A percentile compares a stretch with the other conserved stretches of the same genome.
Conservation (phyloP, 2,329 filamentous ascomycete genomes). For the Canariomyces notabilis region DNA sequence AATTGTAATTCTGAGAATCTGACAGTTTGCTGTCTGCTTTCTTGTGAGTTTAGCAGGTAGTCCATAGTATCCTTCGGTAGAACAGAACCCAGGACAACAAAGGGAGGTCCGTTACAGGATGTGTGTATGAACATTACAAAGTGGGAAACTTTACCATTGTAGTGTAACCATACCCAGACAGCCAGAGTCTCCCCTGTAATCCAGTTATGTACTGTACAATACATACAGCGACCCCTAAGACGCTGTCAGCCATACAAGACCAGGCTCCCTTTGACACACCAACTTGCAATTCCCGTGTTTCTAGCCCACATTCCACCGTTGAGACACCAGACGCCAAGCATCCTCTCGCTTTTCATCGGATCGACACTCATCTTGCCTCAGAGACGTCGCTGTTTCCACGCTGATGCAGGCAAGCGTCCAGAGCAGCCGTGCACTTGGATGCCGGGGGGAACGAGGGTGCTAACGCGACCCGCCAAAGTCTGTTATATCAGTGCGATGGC, state of each 20-base stretch:
- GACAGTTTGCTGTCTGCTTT: too few species aligned
- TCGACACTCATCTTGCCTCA: neutral
- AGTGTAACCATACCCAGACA: too few species aligned
- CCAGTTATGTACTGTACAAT: neutral
- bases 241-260: too few species aligned
- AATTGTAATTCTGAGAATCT: too few species aligned
- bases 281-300: neutral
- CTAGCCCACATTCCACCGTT: neutral
- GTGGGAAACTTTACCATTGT: too few species aligned
- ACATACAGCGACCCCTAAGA: too few species aligned
- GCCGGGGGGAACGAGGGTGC: conserved; percentile 8
- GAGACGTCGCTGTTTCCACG: neutral
- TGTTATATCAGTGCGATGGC: neutral
- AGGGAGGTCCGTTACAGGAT: too few species aligned
- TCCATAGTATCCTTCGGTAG: too few species aligned
- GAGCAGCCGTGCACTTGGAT: conserved; percentile 1
- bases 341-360: neutral
- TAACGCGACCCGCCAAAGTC: conserved; percentile 3
- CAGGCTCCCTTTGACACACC: neutral
- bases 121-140: too few species aligned
- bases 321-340: conserved; percentile 7
- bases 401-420: conserved; percentile 11
- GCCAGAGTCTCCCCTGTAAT: too few species aligned
- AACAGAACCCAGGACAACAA: too few species aligned
- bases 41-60: too few species aligned